Evolutionary conservation across 768 basidiomycete genomes (phyloP).

Genomic region (Pisolithus orientalis): DNA sequence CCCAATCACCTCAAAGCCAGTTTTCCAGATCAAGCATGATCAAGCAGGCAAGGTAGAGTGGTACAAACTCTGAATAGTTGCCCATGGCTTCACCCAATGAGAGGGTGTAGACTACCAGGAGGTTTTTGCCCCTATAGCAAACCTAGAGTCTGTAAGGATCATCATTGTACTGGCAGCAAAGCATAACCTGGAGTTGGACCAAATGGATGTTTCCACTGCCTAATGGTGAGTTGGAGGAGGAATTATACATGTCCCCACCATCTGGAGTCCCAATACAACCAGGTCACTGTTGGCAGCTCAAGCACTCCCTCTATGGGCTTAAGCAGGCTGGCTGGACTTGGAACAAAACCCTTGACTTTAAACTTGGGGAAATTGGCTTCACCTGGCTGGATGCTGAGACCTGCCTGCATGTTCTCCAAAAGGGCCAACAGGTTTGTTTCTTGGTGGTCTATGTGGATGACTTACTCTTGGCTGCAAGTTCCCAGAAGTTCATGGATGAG

Average conservation of each 20-base stretch:
- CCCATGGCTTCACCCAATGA: neutral
- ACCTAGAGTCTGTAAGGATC: constrained; percentile 11
- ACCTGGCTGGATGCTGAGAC: constrained; percentile 8
- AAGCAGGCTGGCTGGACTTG: neutral
- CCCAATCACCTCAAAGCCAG: constrained; percentile 1
- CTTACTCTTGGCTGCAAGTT: constrained; percentile 1
- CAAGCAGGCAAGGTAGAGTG: neutral
- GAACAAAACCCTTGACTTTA: constrained; percentile 5
- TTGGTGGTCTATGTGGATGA: constrained; percentile 10
- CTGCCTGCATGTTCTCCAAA: constrained; percentile 17
- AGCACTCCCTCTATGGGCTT: constrained; percentile 1
- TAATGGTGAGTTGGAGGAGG: neutral
- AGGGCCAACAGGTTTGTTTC: constrained; percentile 10
- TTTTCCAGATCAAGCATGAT: constrained; percentile 1
- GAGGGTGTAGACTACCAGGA: constrained; percentile 13
- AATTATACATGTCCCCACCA: no score
- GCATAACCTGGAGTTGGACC: constrained; percentile 15
- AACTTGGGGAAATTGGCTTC: neutral
- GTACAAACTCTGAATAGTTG: constrained; percentile 2
- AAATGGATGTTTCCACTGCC: constrained; percentile 12
- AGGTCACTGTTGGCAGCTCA: constrained; percentile 9
- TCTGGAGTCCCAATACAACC: constrained; percentile 2
- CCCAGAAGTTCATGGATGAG: neutral
- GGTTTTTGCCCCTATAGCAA: constrained; percentile 20
- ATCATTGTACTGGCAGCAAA: constrained; percentile 17